These are phyloP conservation scores for Suillus clintonianus DNA, from an alignment of 768 basidiomycete species.

Conservation along the genomic window DNA sequence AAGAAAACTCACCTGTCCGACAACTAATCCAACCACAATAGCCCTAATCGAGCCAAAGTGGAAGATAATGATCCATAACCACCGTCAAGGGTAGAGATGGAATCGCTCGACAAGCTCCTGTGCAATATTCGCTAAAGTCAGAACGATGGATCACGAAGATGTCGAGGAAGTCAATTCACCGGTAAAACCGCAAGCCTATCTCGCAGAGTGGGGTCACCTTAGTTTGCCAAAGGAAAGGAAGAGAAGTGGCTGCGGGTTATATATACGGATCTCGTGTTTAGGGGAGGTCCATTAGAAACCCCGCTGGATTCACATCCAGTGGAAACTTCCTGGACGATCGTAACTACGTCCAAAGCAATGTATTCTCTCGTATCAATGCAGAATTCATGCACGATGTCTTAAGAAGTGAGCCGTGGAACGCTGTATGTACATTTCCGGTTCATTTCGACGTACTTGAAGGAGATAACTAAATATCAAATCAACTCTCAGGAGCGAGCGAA, in stretches of 20 bases:
- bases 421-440: neutral
- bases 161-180: neutral
- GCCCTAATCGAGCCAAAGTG: neutral
- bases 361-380: neutral
- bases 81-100: neutral
- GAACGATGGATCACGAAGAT: neutral
- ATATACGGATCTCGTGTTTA: neutral
- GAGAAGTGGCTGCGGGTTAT: neutral
- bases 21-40: neutral
- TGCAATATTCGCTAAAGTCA: neutral
- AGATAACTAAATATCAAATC: neutral
- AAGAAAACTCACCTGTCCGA: neutral
- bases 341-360: neutral
- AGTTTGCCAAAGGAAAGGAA: neutral
- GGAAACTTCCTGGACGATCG: neutral
- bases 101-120: neutral
- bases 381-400: neutral
- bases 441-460: neutral
- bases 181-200: neutral
- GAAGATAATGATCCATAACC: neutral
- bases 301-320: neutral
- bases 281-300: neutral
- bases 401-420: neutral
- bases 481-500: neutral
- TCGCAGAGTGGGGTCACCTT: neutral